Conservation (phyloP, 2,329 filamentous ascomycete species). For the Penicillium sp. region DNA sequence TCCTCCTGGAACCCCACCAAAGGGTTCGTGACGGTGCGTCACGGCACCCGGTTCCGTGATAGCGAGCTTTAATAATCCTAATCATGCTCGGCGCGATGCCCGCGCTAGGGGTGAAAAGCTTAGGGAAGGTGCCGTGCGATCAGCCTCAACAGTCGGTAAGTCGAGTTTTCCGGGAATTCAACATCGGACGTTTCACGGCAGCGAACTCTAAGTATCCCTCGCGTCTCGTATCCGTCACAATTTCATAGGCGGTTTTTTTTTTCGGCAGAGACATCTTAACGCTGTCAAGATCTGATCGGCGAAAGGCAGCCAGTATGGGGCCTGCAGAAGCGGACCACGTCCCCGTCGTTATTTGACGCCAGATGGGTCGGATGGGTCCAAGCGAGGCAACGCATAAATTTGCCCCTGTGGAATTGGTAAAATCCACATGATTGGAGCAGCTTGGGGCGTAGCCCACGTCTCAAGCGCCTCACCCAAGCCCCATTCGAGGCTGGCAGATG, state of each 20-base stretch:
- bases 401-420: not conserved
- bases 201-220: conserved; percentile 9
- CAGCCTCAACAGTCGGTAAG: conserved; percentile 3
- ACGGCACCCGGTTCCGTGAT: conserved; percentile 8
- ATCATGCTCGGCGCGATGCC: not conserved
- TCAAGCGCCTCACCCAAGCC: not conserved
- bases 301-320: conserved; percentile 10
- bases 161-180: conserved; percentile 14
- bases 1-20: conserved; percentile 16
- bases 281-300: conserved; percentile 8
- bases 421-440: not conserved
- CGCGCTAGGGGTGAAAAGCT: conserved; percentile 3
- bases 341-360: conserved; percentile 2
- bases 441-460: not conserved
- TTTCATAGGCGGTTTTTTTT: not conserved
- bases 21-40: conserved; percentile 8
- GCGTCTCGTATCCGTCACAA: conserved; percentile 10
- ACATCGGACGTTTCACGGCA: conserved; percentile 14
- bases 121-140: no score
- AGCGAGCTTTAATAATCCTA: not conserved
- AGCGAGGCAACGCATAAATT: conserved; percentile 17
- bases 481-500: not conserved
- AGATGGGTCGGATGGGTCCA: conserved; percentile 8
- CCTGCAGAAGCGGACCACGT: conserved; percentile 8
- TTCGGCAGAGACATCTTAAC: not conserved